These are phyloP conservation scores for Solanum clarkiae DNA, from an alignment of 257 asterid genomes.

Conservation along the genomic window DNA sequence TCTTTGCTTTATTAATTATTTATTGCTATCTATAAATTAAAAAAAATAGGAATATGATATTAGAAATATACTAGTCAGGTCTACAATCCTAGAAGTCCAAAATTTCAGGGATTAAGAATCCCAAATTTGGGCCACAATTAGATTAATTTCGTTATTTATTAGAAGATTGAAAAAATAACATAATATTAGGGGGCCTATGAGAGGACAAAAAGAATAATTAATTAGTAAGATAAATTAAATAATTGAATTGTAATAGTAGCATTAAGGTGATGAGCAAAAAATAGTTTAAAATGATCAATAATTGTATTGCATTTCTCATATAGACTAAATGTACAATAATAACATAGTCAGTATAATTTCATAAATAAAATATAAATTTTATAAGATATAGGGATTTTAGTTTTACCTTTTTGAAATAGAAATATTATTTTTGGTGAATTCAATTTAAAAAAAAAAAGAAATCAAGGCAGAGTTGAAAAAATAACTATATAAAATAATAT, in stretches of 20 bases:
- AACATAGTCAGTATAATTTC: too few species aligned
- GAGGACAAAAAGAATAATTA: neutral
- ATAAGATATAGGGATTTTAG: too few species aligned
- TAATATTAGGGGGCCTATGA: neutral
- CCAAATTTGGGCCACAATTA: neutral
- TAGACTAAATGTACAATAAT: neutral
- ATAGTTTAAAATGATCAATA: neutral
- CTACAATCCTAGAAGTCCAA: neutral
- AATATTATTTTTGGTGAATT: too few species aligned
- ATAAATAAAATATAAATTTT: too few species aligned
- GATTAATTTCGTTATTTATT: neutral
- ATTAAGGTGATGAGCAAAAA: neutral
- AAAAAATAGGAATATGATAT: neutral
- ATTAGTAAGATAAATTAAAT: neutral
- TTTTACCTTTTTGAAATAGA: too few species aligned
- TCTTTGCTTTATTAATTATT: neutral
- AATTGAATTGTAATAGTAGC: neutral
- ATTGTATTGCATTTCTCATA: too few species aligned
- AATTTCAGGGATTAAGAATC: constrained; percentile 7
- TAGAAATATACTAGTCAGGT: neutral
- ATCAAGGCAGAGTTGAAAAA: too few species aligned
- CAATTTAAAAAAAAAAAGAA: too few species aligned
- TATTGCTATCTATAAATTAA: neutral
- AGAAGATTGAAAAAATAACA: neutral
- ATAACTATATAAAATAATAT: too few species aligned